Evolutionary conservation across 2,329 filamentous ascomycete genomes (phyloP), one percentile per base, ranked within the genome.

Genomic region (Colletotrichum theobromicola): DNA sequence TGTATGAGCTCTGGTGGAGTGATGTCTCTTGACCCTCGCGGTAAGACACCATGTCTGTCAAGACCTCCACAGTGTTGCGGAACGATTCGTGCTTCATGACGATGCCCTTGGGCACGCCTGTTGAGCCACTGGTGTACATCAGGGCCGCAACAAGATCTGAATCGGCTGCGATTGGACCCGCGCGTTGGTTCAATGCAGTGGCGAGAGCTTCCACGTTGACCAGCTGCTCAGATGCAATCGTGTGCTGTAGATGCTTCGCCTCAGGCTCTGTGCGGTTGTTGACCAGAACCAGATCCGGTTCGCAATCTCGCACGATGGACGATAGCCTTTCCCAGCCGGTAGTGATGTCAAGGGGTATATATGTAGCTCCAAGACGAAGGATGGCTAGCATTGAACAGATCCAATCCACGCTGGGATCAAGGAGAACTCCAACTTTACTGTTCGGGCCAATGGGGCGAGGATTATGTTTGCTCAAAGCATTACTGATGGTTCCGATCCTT

Each of bases 101-200:
- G 21, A 88, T 82, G 6, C 86, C 86, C 77, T 88, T 88, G 3
- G 87, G 87, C 0, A 57, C 79, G 50, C 82, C 79, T 12, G 84
- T 81, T 8, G 79, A 78, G 46, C 82, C 78, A 67, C 81, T 80
- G 18, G 80, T 80, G 76, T 79, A 87, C 4, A 87, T 74, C 5
- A 86, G 71, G 12, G 63, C 63, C 18, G 46, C 63, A n/a, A 28
- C n/a, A n/a, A 6, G 28, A 5, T 26, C 30, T 35, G 63, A 32
- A 15, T 55, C 15, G 18, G 62, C 62, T 55, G 15, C 28, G 15
- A 55, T 26, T 42, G 63, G n/a, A 2, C 12, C 42, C 5, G 18
- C 9, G 0, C 42, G 18, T 66, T 35, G 18, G n/a, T 53, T 15
- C 10, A 21, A n/a, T 1, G 30, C 16, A 7, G 15, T 24, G 0